phyloP scores from a whole-genome alignment of 305 asterid genomes.

The Andrographis paniculata region DNA sequence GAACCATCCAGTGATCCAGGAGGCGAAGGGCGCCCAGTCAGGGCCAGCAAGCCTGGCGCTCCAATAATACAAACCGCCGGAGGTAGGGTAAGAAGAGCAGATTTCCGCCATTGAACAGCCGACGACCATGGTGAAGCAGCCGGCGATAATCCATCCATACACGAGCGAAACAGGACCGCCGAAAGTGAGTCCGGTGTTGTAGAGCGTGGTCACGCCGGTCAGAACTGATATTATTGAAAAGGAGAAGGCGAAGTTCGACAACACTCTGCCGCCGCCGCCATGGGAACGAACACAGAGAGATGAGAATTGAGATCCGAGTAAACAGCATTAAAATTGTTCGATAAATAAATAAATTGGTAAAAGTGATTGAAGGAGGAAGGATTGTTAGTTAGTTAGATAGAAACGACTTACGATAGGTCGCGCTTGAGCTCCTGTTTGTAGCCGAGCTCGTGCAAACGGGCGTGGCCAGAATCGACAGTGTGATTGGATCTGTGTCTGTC shows the following conservation, averaged over 20 bases:
- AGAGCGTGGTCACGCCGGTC: constrained; percentile 78
- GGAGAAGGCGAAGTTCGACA: constrained; percentile 85
- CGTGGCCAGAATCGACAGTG: constrained; percentile 63
- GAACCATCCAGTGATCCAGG: constrained; percentile 99
- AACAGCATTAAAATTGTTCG: not conserved
- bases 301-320: not conserved
- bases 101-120: constrained; percentile 95
- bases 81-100: constrained; percentile 89
- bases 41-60: constrained; percentile 97
- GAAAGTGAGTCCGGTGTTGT: constrained; percentile 68
- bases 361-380: no score
- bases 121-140: constrained; percentile 65
- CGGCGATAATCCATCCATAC: constrained; percentile 84
- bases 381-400: no score
- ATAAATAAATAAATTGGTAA: not conserved
- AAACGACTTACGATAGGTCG: constrained; percentile 97
- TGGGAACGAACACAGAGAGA: not conserved
- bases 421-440: constrained; percentile 98
- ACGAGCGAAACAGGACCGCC: constrained; percentile 82
- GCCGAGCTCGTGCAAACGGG: constrained; percentile 78
- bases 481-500: constrained; percentile 19
- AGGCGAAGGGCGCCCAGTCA: constrained; percentile 93
- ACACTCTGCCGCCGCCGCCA: constrained; percentile 51
- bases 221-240: constrained; percentile 79
- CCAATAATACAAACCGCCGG: constrained; percentile 97